Conservation (phyloP, 768 basidiomycete genomes). For the Lactarius deliciosus region DNA sequence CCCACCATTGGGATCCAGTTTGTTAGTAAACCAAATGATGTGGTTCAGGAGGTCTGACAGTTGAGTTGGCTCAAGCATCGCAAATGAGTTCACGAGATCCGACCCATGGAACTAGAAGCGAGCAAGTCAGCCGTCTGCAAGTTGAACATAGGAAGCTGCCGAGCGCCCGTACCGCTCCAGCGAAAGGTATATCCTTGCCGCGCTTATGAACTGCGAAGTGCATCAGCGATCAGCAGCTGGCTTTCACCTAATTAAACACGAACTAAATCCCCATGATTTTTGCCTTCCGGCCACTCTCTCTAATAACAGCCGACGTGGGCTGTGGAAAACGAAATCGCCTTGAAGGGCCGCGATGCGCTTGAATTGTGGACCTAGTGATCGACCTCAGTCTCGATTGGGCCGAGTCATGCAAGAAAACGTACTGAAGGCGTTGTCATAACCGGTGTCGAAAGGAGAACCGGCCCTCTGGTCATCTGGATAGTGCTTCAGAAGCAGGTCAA, state of each 20-base stretch:
- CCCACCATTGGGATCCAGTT: conserved; percentile 24
- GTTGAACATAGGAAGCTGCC: too few relatives aligned
- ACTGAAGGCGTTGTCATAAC: conserved; percentile 33
- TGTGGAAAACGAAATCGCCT: conserved; percentile 29
- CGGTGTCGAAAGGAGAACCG: conserved; percentile 28
- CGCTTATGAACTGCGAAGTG: conserved; percentile 23
- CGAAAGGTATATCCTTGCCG: conserved; percentile 15
- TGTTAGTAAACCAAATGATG: conserved; percentile 23
- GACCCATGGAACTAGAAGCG: conserved; percentile 5
- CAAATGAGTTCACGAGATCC: conserved; percentile 22
- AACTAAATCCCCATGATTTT: conserved; percentile 26
- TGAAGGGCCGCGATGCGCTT: conserved; percentile 27
- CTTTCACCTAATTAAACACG: background rate
- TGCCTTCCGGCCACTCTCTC: conserved; percentile 16
- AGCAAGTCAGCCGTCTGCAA: conserved; percentile 5
- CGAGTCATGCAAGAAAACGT: conserved; percentile 15
- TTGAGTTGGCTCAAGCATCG: background rate
- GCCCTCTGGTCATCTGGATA: conserved; percentile 30
- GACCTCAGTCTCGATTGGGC: background rate
- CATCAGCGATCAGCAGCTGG: rapidly evolving
- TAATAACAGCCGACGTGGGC: conserved; percentile 26
- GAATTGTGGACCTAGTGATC: conserved; percentile 20
- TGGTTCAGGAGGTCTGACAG: conserved; percentile 20
- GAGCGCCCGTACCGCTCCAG: conserved; percentile 21
- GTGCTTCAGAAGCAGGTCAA: conserved; percentile 29